These are phyloP conservation scores for Xylaria grammica DNA, from an alignment of 495 filamentous ascomycete species.

Conservation along the genomic window DNA sequence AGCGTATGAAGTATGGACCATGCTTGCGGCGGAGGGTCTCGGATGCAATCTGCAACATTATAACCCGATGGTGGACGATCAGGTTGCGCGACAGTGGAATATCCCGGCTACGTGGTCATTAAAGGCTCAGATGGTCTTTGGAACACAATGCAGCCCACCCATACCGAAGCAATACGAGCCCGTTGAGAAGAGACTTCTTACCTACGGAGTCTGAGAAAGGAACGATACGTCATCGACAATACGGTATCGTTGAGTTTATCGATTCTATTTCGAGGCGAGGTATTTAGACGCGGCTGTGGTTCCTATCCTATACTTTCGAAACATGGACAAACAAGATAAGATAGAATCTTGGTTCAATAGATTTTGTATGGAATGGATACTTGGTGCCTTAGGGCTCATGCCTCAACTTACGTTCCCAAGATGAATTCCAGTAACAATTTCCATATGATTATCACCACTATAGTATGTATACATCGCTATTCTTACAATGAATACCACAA, in stretches of 20 bases:
- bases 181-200: conserved; percentile 1
- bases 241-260: neutral
- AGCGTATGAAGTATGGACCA: conserved; percentile 63
- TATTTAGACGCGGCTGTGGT: no score
- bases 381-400: no score
- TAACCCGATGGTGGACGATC: conserved; percentile 54
- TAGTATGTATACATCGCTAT: no score
- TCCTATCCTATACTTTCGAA: no score
- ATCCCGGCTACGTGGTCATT: conserved; percentile 54
- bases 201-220: neutral
- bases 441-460: no score
- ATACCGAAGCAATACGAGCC: neutral
- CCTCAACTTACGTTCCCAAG: no score
- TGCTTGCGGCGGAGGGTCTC: conserved; percentile 60
- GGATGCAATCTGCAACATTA: conserved; percentile 65
- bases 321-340: no score
- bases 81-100: conserved; percentile 50
- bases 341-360: no score
- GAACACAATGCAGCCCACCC: conserved; percentile 29
- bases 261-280: neutral
- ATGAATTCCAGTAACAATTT: no score
- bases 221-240: neutral
- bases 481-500: no score
- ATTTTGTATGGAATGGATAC: no score
- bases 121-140: conserved; percentile 51